Conservation (phyloP, 371 early-diverging fungal genomes). For the Mortierella sp. region DNA sequence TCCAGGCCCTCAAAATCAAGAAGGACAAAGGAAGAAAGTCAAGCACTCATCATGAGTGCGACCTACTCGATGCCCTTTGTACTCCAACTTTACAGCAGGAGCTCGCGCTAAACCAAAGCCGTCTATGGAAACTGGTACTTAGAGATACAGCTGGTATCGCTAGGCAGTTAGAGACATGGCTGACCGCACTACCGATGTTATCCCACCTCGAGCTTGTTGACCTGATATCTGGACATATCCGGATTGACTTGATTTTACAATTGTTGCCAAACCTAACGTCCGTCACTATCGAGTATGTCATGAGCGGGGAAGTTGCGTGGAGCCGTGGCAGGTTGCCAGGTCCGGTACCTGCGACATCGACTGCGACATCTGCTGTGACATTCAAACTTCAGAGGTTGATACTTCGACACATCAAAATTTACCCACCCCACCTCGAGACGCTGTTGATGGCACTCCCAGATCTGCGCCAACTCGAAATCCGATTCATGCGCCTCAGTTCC, state of each 20-base stretch:
- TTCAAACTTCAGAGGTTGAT: slow-evolving; percentile 2
- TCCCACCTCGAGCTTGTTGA: neutral
- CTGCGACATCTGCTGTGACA: neutral
- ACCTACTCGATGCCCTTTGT: neutral
- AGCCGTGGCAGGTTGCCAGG: neutral
- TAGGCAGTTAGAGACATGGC: too few species aligned
- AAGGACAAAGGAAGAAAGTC: neutral
- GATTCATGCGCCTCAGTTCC: neutral
- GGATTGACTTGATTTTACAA: neutral
- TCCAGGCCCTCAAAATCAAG: too few species aligned
- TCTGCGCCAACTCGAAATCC: slow-evolving; percentile 4
- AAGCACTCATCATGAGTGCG: neutral
- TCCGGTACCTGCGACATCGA: neutral
- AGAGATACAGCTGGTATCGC: neutral
- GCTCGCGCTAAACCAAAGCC: neutral
- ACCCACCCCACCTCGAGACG: neutral
- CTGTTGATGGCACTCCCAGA: neutral
- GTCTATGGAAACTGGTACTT: neutral
- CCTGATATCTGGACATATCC: neutral
- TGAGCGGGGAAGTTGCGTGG: slow-evolving; percentile 3
- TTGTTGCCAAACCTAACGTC: neutral
- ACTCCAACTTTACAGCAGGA: too few species aligned
- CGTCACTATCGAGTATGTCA: slow-evolving; percentile 5
- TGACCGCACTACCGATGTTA: neutral
- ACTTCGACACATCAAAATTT: neutral